Percentiles rank a stretch among this genome's conserved stretches.
These are phyloP conservation scores for Inga laurina DNA, from an alignment of 306 rosid species.

Conservation along the genomic window DNA sequence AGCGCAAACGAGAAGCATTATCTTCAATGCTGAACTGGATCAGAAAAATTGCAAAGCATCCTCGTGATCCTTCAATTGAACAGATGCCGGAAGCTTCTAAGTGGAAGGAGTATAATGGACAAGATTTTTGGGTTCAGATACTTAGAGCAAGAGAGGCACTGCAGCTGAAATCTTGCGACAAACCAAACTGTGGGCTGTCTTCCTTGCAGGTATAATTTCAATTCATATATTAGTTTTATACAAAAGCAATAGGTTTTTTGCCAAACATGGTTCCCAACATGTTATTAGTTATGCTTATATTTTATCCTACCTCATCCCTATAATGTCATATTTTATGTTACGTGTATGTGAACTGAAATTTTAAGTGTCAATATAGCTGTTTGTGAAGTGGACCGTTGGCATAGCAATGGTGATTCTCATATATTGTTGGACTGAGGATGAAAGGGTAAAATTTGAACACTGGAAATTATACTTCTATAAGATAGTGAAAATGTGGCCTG, in stretches of 20 bases:
- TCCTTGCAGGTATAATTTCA: conserved; percentile 61
- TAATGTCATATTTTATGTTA: not conserved
- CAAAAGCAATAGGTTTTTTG: not conserved
- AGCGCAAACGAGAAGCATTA: conserved; percentile 67
- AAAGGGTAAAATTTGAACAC: not conserved
- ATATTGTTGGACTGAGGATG: not conserved
- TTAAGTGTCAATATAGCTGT: not conserved
- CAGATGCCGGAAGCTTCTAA: conserved; percentile 58
- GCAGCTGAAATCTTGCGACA: conserved; percentile 35
- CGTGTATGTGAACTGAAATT: not conserved
- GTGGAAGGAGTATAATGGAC: conserved; percentile 54
- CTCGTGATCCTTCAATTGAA: conserved; percentile 49
- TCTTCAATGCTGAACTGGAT: conserved; percentile 78
- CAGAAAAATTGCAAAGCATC: conserved; percentile 51
- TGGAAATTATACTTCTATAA: not conserved
- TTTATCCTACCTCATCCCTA: not conserved
- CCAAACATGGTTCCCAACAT: not conserved
- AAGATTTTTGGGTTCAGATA: conserved; percentile 55
- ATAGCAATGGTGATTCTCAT: not conserved
- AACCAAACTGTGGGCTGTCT: conserved; percentile 46
- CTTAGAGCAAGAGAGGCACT: conserved; percentile 60
- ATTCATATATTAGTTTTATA: conserved; percentile 14
- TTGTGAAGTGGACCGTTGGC: not conserved
- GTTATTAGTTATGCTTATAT: not conserved
- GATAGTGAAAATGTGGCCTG: not conserved